Evolutionary conservation across 1,139 yeast species (phyloP).

Genomic region (Magnusiomyces tetraspermus): DNA sequence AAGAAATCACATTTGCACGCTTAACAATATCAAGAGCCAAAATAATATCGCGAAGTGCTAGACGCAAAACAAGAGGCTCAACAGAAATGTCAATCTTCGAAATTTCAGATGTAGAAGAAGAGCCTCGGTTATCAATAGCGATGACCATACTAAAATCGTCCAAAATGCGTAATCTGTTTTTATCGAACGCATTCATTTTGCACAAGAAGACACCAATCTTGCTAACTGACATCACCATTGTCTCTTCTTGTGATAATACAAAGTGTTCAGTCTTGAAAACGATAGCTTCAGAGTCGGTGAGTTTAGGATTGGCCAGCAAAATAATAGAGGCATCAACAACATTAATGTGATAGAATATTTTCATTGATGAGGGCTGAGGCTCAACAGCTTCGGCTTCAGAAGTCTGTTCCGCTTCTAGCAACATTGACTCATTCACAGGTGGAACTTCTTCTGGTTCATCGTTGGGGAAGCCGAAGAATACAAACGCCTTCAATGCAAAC

Average conservation of each 20-base stretch:
- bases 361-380: slow-evolving; percentile 6
- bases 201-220: slow-evolving; percentile 83
- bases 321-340: slow-evolving; percentile 72
- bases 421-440: neutral
- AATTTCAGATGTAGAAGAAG: slow-evolving; percentile 46
- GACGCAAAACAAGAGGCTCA: slow-evolving; percentile 71
- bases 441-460: slow-evolving; percentile 10
- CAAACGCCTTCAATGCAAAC: slow-evolving; percentile 61
- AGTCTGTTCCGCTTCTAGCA: neutral
- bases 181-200: slow-evolving; percentile 57
- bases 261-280: slow-evolving; percentile 83
- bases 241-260: slow-evolving; percentile 56
- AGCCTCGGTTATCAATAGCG: slow-evolving; percentile 61
- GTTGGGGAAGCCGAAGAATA: slow-evolving; percentile 37
- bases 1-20: slow-evolving; percentile 50
- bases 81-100: slow-evolving; percentile 62
- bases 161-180: slow-evolving; percentile 56
- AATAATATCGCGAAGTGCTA: slow-evolving; percentile 79
- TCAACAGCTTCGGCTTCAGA: slow-evolving; percentile 14
- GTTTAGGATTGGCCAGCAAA: slow-evolving; percentile 70
- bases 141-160: slow-evolving; percentile 83
- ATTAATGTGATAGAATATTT: slow-evolving; percentile 51
- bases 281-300: slow-evolving; percentile 67
- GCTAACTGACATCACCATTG: slow-evolving; percentile 54
- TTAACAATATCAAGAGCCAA: slow-evolving; percentile 67